Conservation (phyloP, 2,329 filamentous ascomycete genomes). For the Monilinia laxa region DNA sequence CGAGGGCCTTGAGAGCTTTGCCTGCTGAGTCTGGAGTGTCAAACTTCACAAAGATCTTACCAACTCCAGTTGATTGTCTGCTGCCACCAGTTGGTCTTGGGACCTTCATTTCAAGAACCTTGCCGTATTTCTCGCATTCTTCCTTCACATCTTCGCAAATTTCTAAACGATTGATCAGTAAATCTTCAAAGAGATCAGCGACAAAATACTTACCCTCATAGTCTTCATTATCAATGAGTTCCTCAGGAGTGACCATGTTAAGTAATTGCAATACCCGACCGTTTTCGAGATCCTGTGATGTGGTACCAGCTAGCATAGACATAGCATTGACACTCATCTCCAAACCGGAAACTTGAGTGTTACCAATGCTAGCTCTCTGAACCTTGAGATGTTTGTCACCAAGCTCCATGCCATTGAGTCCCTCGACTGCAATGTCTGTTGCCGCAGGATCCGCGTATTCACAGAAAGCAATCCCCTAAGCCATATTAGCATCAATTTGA, state of each 20-base stretch:
- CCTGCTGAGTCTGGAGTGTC: conserved; percentile 74
- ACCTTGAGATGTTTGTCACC: conserved; percentile 85
- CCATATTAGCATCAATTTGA: conserved; percentile 37
- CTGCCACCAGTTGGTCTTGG: conserved; percentile 81
- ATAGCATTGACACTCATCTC: conserved; percentile 98
- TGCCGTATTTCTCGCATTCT: conserved; percentile 89
- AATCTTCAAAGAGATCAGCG: not conserved
- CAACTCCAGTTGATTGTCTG: conserved; percentile 82
- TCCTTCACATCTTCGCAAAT: conserved; percentile 93
- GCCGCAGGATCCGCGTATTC: conserved; percentile 78
- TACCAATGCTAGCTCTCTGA: conserved; percentile 83
- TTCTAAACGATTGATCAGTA: conserved; percentile 55
- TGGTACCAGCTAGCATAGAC: conserved; percentile 93
- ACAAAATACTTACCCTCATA: conserved; percentile 71
- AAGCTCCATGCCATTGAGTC: conserved; percentile 89
- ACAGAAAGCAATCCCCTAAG: conserved; percentile 89
- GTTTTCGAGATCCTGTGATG: conserved; percentile 72
- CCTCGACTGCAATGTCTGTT: conserved; percentile 85
- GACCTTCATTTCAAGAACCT: conserved; percentile 84
- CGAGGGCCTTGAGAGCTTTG: conserved; percentile 83
- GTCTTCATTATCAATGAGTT: conserved; percentile 89
- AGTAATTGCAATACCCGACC: conserved; percentile 86
- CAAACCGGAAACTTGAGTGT: conserved; percentile 85
- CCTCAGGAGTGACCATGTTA: conserved; percentile 98
- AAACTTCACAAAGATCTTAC: conserved; percentile 98